These are phyloP conservation scores for Geotrichum candidum DNA, from an alignment of 1,139 yeast genomes.

Conservation along the genomic window DNA sequence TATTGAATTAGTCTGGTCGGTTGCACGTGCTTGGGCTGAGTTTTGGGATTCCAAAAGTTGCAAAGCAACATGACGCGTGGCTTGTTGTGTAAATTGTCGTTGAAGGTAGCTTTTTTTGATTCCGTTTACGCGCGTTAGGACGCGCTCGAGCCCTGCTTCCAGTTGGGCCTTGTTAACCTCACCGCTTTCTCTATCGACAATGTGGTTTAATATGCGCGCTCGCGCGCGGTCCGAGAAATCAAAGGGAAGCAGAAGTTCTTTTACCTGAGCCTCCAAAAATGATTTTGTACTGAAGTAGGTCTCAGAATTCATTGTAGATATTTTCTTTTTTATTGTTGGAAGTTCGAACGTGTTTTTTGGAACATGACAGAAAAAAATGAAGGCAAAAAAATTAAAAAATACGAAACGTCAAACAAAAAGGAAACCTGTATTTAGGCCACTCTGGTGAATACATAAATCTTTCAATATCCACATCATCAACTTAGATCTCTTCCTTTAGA, in stretches of 20 bases:
- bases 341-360: neutral
- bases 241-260: neutral
- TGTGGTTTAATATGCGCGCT: neutral
- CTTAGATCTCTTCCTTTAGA: neutral
- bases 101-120: constrained; percentile 6
- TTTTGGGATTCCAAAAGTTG: constrained; percentile 9
- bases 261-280: constrained; percentile 5
- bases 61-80: constrained; percentile 12
- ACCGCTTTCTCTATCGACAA: neutral
- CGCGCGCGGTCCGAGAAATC: constrained; percentile 2
- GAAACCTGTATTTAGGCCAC: neutral
- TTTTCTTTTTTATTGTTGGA: neutral
- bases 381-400: neutral
- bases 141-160: constrained; percentile 3
- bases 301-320: constrained; percentile 3
- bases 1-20: constrained; percentile 3
- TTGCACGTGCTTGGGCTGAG: constrained; percentile 6
- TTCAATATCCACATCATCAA: neutral
- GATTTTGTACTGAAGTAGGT: constrained; percentile 4
- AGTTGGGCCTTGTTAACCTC: neutral
- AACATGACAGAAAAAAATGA: neutral
- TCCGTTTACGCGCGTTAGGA: constrained; percentile 5
- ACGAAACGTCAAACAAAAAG: neutral
- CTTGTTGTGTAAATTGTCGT: constrained; percentile 10
- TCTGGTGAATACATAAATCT: neutral